Evolutionary conservation across 495 filamentous ascomycete genomes (phyloP), one percentile per base, ranked within the genome.

Genomic region (Penicillium daleae): DNA sequence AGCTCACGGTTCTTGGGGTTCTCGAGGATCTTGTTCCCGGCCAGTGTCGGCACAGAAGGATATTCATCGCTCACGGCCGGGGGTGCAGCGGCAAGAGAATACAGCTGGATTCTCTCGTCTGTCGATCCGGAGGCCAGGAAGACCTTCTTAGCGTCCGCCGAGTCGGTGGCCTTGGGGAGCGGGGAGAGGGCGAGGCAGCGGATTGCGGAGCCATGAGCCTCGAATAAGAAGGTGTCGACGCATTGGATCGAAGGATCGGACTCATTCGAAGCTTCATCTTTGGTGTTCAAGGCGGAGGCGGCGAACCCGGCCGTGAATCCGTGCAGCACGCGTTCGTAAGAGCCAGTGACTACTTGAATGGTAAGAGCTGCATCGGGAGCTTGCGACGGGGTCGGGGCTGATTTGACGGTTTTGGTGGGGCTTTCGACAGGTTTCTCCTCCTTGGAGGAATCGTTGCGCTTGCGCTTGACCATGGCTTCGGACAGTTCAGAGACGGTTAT

Each of bases 31-130:
- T 89, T 85, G 44, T 86, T 88, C 29, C 87, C 85, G 24, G 84
- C 80, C 37, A 94, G 75, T 15, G 86, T 85, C 32, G 87, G 85
- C 51, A 90, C 73, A 31, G 66, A 74, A 29, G 77, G 74, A 62
- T 66, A 85, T 66, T 74, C 78, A 60, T 80, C 68, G 66, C 66
- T 73, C 68, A 82, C 65, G 58, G 74, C 63, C 60, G 78, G 71
- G 0, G 91, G 89, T 37, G 85, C 82, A 31, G 90, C 89, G 13
- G 93, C 95, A 51, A 99, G 79, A 52, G 89, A 90, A 81, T 97
- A 98, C 60, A 99, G 83, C 72, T 98, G 97, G 78, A 99, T 91
- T 40, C 90, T 89, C 75, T 97, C 92, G 78, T 99, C 95, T 22
- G 91, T 92, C 73, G 89, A 87, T 60, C 96, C 96, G 31, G 86